Evolutionary conservation across 75 land plant genomes (phyloP).

Genomic region (Picea glauca): DNA sequence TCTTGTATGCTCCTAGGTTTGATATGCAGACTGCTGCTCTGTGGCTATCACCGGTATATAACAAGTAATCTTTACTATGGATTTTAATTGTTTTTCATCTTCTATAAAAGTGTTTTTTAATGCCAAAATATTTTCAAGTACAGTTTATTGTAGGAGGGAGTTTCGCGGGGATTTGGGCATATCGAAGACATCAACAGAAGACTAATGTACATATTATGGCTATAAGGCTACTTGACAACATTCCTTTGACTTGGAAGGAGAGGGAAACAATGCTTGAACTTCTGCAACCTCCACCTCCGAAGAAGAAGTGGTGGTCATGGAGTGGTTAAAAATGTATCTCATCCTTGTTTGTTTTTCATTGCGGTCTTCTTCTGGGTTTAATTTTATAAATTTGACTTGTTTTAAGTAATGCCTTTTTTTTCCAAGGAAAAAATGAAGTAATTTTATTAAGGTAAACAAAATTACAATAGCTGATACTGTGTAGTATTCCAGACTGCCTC

Average conservation of each 20-base stretch:
- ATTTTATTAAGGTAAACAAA: too few relatives aligned
- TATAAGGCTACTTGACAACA: constrained; percentile 47
- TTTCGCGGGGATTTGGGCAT: constrained; percentile 55
- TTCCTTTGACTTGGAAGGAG: constrained; percentile 64
- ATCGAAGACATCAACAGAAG: constrained; percentile 48
- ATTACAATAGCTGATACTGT: too few relatives aligned
- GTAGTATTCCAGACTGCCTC: too few relatives aligned
- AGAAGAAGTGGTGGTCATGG: constrained; percentile 15
- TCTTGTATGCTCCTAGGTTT: constrained; percentile 76
- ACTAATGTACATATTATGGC: constrained; percentile 75
- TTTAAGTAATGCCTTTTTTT: too few relatives aligned
- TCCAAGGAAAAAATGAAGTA: too few relatives aligned
- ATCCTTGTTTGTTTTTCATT: too few relatives aligned
- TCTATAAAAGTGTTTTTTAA: background rate
- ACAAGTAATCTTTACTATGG: background rate
- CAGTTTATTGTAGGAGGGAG: constrained; percentile 36
- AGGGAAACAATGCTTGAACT: constrained; percentile 63
- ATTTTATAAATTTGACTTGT: too few relatives aligned
- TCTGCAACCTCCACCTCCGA: constrained; percentile 60
- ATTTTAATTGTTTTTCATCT: background rate
- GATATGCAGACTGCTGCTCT: constrained; percentile 80
- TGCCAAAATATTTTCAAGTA: background rate
- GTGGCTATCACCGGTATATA: constrained; percentile 75
- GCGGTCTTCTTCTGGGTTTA: too few relatives aligned
- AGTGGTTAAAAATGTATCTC: background rate